phyloP scores from a whole-genome alignment of 768 basidiomycete genomes.

The Kwoniella europaea region DNA sequence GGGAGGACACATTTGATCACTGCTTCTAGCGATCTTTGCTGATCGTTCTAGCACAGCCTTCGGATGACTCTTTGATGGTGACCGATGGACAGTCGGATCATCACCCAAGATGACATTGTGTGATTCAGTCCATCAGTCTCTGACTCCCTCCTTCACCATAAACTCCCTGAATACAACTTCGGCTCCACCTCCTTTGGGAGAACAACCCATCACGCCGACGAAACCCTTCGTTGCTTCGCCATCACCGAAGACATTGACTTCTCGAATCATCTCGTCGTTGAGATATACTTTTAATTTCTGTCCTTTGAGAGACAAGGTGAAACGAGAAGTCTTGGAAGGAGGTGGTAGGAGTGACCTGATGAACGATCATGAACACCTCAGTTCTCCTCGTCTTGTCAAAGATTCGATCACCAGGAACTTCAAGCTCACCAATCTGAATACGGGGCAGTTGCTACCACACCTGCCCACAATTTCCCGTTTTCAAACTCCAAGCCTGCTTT shows the following conservation, averaged over 20 bases:
- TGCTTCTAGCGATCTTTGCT: too few species aligned
- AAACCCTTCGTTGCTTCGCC: constrained; percentile 25
- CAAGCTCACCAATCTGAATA: constrained; percentile 47
- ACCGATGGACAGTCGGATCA: too few species aligned
- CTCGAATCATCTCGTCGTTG: constrained; percentile 38
- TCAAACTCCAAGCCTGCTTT: constrained; percentile 45
- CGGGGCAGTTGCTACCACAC: constrained; percentile 36
- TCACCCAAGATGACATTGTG: neutral
- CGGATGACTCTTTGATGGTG: too few species aligned
- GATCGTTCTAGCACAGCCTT: too few species aligned
- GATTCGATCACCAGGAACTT: neutral
- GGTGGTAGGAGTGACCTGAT: constrained; percentile 14
- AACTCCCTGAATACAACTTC: constrained; percentile 35
- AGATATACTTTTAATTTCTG: constrained; percentile 30
- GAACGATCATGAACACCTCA: neutral
- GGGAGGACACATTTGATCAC: too few species aligned
- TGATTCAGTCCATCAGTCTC: constrained; percentile 4
- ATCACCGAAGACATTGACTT: constrained; percentile 38
- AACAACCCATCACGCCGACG: constrained; percentile 44
- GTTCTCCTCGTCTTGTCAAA: neutral
- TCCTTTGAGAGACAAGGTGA: constrained; percentile 29
- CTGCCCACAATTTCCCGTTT: constrained; percentile 34
- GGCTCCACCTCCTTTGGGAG: constrained; percentile 37
- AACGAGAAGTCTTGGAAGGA: constrained; percentile 6
- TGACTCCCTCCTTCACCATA: constrained; percentile 29